Conservation (phyloP, 352 stramenopile genomes). For the Pythium apleroticum region DNA sequence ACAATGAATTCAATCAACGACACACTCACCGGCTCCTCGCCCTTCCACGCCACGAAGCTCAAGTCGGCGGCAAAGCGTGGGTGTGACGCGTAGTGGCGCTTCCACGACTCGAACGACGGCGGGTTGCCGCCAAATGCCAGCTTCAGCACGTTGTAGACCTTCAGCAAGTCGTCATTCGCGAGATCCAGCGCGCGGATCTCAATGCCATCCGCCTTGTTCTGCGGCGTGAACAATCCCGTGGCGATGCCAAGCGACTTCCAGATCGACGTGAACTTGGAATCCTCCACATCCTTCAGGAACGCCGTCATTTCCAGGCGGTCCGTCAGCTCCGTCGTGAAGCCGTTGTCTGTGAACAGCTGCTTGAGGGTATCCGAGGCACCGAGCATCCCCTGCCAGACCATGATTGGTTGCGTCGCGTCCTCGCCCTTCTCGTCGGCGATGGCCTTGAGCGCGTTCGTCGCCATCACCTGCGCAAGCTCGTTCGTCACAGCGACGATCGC, state of each 20-base stretch:
- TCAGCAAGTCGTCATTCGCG: slow-evolving; percentile 6
- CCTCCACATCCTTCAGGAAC: background rate
- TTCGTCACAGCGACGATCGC: slow-evolving; percentile 10
- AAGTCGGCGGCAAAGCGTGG: slow-evolving; percentile 26
- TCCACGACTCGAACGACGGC: slow-evolving; percentile 29
- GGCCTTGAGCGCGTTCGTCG: background rate
- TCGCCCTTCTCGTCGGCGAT: background rate
- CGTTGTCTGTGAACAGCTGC: slow-evolving; percentile 1
- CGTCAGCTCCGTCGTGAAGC: slow-evolving; percentile 3
- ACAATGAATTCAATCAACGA: slow-evolving; percentile 13
- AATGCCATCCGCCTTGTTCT: slow-evolving; percentile 1
- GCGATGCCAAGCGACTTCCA: background rate
- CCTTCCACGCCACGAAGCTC: slow-evolving; percentile 20
- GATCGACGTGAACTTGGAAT: background rate
- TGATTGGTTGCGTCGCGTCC: background rate
- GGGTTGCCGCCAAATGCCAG: slow-evolving; percentile 16
- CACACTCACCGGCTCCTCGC: background rate
- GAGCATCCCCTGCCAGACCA: slow-evolving; percentile 15
- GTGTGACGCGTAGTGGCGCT: slow-evolving; percentile 26
- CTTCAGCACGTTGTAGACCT: slow-evolving; percentile 26
- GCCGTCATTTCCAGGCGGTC: slow-evolving; percentile 16
- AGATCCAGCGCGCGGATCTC: slow-evolving; percentile 17
- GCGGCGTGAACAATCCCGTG: background rate
- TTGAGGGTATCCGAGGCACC: slow-evolving; percentile 11
- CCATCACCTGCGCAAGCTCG: slow-evolving; percentile 8